Evolutionary conservation across 331 rosid genomes (phyloP).

Genomic region (Telfairia occidentalis): DNA sequence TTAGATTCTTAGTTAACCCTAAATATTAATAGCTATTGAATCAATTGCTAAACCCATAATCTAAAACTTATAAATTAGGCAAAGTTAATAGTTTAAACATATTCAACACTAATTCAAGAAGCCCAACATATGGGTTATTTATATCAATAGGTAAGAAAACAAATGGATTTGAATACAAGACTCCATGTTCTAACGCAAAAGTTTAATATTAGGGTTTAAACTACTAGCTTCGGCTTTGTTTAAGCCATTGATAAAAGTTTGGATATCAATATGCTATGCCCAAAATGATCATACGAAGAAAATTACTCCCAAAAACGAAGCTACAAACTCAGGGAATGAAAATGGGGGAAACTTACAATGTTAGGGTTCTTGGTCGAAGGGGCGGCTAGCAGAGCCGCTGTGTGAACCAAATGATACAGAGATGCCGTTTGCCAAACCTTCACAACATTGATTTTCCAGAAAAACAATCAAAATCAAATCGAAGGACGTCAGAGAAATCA

Average conservation of each 20-base stretch:
- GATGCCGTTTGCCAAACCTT: constrained; percentile 97
- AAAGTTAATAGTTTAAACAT: no score
- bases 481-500: constrained; percentile 11
- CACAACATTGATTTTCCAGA: neutral
- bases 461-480: constrained; percentile 1
- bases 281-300: neutral
- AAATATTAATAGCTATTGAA: no score
- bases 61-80: no score
- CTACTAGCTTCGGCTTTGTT: neutral
- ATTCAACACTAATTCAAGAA: no score
- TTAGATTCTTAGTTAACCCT: neutral
- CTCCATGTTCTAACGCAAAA: no score
- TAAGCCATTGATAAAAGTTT: neutral
- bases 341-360: constrained; percentile 36
- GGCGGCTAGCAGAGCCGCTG: constrained; percentile 69
- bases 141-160: neutral
- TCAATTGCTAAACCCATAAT: no score
- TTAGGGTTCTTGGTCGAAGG: constrained; percentile 56
- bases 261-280: neutral
- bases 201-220: neutral
- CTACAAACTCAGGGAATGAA: neutral
- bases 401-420: constrained; percentile 88
- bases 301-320: neutral
- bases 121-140: neutral
- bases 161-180: no score